phyloP scores from a whole-genome alignment of 371 early-diverging fungal species.

The Vairimorpha necatrix region DNA sequence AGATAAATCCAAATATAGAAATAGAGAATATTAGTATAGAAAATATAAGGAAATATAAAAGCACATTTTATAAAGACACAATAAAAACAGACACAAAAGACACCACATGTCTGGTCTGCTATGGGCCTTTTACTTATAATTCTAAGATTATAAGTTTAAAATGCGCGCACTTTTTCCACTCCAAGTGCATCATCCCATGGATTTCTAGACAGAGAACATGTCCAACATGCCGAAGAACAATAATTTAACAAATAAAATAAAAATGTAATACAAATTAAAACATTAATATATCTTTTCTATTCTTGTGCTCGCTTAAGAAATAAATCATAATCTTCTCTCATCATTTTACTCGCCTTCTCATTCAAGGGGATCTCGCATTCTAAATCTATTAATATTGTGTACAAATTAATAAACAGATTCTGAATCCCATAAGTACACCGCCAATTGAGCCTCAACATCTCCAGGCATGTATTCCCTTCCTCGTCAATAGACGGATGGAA shows the following conservation, averaged over 20 bases:
- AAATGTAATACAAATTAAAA: background rate
- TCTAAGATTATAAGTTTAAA: background rate
- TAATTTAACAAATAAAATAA: background rate
- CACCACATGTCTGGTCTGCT: background rate
- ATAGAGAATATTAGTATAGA: background rate
- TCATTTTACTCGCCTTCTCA: slow-evolving; percentile 52
- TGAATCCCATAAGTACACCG: slow-evolving; percentile 49
- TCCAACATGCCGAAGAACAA: background rate
- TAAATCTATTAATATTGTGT: slow-evolving; percentile 55
- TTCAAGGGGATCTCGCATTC: slow-evolving; percentile 60
- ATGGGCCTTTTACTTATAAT: background rate
- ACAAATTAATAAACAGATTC: slow-evolving; percentile 49
- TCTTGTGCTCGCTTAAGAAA: slow-evolving; percentile 44
- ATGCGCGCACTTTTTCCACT: background rate
- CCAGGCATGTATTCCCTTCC: slow-evolving; percentile 58
- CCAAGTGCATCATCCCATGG: slow-evolving; percentile 2
- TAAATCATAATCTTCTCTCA: slow-evolving; percentile 41
- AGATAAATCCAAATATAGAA: background rate
- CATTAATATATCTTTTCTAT: slow-evolving; percentile 1
- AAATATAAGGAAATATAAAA: slow-evolving; percentile 1
- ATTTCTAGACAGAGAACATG: background rate
- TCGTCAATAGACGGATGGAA: slow-evolving; percentile 63
- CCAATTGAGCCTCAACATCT: slow-evolving; percentile 63
- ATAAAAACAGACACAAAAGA: background rate
- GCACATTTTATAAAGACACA: background rate